Evolutionary conservation across 2,329 filamentous ascomycete species (phyloP).

Genomic region (Gnomoniopsis sp.): DNA sequence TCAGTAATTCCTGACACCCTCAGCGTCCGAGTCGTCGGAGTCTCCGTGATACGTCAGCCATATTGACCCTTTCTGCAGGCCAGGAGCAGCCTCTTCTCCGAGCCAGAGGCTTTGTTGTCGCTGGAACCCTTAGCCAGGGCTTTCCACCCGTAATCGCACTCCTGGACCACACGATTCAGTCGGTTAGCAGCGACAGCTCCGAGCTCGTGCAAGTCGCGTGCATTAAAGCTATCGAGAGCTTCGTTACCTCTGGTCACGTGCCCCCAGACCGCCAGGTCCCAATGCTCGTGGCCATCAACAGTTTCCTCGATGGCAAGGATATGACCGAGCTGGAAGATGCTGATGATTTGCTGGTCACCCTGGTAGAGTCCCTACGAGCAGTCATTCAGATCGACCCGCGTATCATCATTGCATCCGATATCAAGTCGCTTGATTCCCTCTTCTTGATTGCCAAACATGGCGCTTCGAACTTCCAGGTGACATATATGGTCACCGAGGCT

Average conservation of each 20-base stretch:
- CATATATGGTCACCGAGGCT: slow-evolving; percentile 80
- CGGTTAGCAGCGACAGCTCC: slow-evolving; percentile 70
- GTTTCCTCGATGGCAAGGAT: slow-evolving; percentile 78
- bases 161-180: slow-evolving; percentile 70
- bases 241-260: slow-evolving; percentile 52
- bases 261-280: slow-evolving; percentile 54
- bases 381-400: slow-evolving; percentile 76
- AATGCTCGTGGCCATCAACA: slow-evolving; percentile 60
- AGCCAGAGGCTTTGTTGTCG: slow-evolving; percentile 82
- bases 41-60: background rate
- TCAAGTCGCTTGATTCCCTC: slow-evolving; percentile 74
- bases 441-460: slow-evolving; percentile 88
- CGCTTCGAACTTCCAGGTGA: slow-evolving; percentile 86
- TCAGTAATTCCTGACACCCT: slow-evolving; percentile 28
- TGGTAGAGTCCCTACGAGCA: slow-evolving; percentile 81
- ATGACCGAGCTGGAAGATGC: slow-evolving; percentile 80
- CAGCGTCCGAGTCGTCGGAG: background rate
- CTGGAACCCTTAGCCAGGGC: slow-evolving; percentile 72
- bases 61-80: slow-evolving; percentile 2
- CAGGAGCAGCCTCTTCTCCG: slow-evolving; percentile 72
- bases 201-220: slow-evolving; percentile 92
- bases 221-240: slow-evolving; percentile 77
- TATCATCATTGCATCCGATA: slow-evolving; percentile 68
- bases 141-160: slow-evolving; percentile 62
- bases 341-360: slow-evolving; percentile 86